A percentile compares a stretch with the other conserved stretches of the same genome.
phyloP scores from a whole-genome alignment of 164 flowering plant genomes.

The Hamamelis virginiana region DNA sequence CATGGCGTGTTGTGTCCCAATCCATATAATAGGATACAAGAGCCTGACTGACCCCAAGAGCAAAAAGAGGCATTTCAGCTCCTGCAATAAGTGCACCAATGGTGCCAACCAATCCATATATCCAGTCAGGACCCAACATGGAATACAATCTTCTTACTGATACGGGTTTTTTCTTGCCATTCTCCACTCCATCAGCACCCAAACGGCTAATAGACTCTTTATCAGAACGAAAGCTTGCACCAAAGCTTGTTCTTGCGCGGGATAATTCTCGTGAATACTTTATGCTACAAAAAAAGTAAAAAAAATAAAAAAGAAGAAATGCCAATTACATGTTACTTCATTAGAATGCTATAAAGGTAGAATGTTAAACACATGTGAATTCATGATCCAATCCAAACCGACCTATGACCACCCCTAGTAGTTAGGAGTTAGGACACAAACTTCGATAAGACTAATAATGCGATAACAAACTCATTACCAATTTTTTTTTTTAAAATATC shows the following conservation, averaged over 20 bases:
- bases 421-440: too few species aligned
- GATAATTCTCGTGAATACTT: conserved; percentile 70
- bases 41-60: conserved; percentile 90
- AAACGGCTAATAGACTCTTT: conserved; percentile 52
- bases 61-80: conserved; percentile 94
- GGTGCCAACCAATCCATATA: conserved; percentile 62
- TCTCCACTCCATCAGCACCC: conserved; percentile 46
- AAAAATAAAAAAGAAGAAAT: not conserved
- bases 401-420: too few species aligned
- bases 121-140: conserved; percentile 86
- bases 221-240: conserved; percentile 85
- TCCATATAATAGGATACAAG: conserved; percentile 88
- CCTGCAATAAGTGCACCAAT: conserved; percentile 69
- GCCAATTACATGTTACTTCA: too few species aligned
- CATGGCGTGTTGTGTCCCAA: conserved; percentile 77
- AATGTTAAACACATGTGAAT: too few species aligned
- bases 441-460: too few species aligned
- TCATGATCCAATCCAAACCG: too few species aligned
- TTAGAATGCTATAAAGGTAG: too few species aligned
- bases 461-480: too few species aligned
- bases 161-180: conserved; percentile 31
- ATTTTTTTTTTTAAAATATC: too few species aligned
- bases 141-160: conserved; percentile 68
- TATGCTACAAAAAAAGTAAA: conserved; percentile 46
- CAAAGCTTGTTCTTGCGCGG: conserved; percentile 54